Percentiles rank a stretch among this genome's conserved stretches.
These are phyloP conservation scores for Lenwebbia sp. DNA, from an alignment of 345 rosid genomes.

Conservation along the genomic window DNA sequence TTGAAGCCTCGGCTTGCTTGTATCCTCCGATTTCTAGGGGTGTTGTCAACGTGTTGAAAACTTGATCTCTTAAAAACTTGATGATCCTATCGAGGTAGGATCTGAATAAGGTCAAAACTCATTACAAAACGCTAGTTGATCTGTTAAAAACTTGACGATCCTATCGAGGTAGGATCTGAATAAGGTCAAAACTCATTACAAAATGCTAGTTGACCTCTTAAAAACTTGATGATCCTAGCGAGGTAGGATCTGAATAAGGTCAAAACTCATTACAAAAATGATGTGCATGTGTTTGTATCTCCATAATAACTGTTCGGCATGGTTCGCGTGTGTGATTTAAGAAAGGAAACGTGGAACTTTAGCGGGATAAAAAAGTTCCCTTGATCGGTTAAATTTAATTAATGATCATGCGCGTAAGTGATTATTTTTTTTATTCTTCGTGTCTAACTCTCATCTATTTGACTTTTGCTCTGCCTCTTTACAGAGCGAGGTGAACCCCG, in stretches of 20 bases:
- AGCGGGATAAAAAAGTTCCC: neutral
- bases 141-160: neutral
- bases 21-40: too few relatives aligned
- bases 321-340: neutral
- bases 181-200: neutral
- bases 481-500: too few relatives aligned
- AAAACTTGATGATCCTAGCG: neutral
- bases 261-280: neutral
- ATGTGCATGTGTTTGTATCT: neutral
- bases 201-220: neutral
- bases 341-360: neutral
- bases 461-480: too few relatives aligned
- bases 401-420: neutral
- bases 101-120: neutral
- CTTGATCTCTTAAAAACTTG: neutral
- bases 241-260: neutral
- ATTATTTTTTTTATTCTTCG: neutral
- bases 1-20: too few relatives aligned
- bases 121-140: neutral
- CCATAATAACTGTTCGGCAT: neutral
- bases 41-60: too few relatives aligned
- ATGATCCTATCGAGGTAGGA: neutral
- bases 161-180: neutral
- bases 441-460: too few relatives aligned
- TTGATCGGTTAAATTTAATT: neutral